These are phyloP conservation scores for Pulveroboletus sp. DNA, from an alignment of 768 basidiomycete genomes.

Conservation along the genomic window DNA sequence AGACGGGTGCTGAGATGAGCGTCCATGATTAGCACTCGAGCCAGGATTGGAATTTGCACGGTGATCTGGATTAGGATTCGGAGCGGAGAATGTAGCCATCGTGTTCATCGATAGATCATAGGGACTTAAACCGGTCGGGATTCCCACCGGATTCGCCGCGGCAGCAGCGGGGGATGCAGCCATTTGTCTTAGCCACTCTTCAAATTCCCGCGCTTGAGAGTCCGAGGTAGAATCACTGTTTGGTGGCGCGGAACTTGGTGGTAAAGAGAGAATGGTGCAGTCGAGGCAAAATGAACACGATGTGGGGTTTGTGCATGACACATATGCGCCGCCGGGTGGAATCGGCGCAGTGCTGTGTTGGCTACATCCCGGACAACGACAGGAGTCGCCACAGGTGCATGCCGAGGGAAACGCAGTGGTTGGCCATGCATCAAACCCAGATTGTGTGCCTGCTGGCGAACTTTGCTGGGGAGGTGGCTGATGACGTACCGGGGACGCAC, in stretches of 20 bases:
- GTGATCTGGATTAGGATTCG: slow-evolving; percentile 10
- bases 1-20: slow-evolving; percentile 16
- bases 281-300: slow-evolving; percentile 54
- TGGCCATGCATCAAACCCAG: slow-evolving; percentile 24
- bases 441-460: slow-evolving; percentile 24
- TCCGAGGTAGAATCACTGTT: slow-evolving; percentile 41
- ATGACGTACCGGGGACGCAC: slow-evolving; percentile 20
- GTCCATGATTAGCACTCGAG: slow-evolving; percentile 2
- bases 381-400: slow-evolving; percentile 62
- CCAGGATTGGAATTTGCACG: slow-evolving; percentile 7
- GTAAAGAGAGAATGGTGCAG: slow-evolving; percentile 54
- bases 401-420: slow-evolving; percentile 38
- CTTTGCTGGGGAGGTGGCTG: slow-evolving; percentile 26
- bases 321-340: slow-evolving; percentile 35
- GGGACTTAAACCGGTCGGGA: slow-evolving; percentile 26
- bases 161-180: slow-evolving; percentile 17
- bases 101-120: slow-evolving; percentile 26
- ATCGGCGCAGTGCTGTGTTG: slow-evolving; percentile 46
- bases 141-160: slow-evolving; percentile 16
- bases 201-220: slow-evolving; percentile 44
- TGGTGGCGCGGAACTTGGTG: slow-evolving; percentile 41
- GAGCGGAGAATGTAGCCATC: slow-evolving; percentile 10
- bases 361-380: slow-evolving; percentile 61
- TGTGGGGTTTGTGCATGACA: slow-evolving; percentile 35
- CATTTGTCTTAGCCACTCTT: slow-evolving; percentile 62